Evolutionary conservation across 441 rosid genomes (phyloP).

Genomic region (Raphanus hybrid): DNA sequence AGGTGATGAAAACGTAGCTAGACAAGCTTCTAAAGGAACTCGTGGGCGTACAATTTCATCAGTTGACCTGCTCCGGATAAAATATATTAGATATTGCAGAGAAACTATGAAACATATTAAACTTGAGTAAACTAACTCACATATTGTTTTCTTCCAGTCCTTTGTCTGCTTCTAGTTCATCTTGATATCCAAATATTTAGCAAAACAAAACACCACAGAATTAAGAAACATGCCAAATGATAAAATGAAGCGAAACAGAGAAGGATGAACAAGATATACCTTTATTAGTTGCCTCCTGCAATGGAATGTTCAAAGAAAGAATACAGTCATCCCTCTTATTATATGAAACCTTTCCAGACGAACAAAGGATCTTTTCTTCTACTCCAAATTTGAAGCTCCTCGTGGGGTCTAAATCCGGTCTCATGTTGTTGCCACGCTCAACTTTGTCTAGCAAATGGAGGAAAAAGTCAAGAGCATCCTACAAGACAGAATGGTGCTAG

Average conservation of each 20-base stretch:
- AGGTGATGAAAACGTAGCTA: constrained; percentile 76
- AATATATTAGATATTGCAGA: constrained; percentile 36
- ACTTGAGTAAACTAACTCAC: constrained; percentile 54
- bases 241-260: constrained; percentile 23
- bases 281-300: constrained; percentile 86
- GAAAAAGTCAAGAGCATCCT: constrained; percentile 99
- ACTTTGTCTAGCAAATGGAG: constrained; percentile 94
- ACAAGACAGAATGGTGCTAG: constrained; percentile 33
- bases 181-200: constrained; percentile 53
- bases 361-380: constrained; percentile 87
- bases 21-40: constrained; percentile 94
- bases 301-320: constrained; percentile 91
- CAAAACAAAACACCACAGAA: constrained; percentile 13
- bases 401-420: constrained; percentile 76
- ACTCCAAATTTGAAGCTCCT: constrained; percentile 94
- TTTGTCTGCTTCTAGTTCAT: constrained; percentile 68
- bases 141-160: constrained; percentile 67
- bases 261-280: constrained; percentile 47
- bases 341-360: constrained; percentile 91
- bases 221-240: constrained; percentile 7
- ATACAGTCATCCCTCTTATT: constrained; percentile 87
- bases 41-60: constrained; percentile 93
- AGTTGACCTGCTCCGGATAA: constrained; percentile 53
- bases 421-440: constrained; percentile 72
- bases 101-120: constrained; percentile 31